Percentiles rank a stretch among this genome's conserved stretches.
phyloP scores from a whole-genome alignment of 2,329 filamentous ascomycete genomes.

The Penicillium fuscoglaucum region DNA sequence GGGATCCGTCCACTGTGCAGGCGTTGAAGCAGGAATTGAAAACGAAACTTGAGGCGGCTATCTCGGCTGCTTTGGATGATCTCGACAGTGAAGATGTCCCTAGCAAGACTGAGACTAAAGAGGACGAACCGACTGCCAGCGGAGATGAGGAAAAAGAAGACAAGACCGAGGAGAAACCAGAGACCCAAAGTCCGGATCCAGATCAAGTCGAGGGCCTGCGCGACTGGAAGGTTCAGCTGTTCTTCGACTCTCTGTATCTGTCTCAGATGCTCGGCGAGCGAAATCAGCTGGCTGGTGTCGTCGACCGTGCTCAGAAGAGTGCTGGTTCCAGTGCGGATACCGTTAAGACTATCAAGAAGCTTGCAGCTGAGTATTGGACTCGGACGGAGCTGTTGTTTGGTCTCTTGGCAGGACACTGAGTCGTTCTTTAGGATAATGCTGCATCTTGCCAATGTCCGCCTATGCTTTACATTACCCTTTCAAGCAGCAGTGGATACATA shows the following conservation, averaged over 20 bases:
- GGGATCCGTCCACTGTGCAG: constrained; percentile 68
- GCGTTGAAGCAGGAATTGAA: constrained; percentile 62
- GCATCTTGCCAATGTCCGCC: neutral
- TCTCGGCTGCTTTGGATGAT: constrained; percentile 26
- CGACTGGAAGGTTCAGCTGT: constrained; percentile 41
- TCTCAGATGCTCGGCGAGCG: constrained; percentile 27
- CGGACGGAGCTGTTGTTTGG: constrained; percentile 80
- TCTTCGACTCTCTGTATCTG: constrained; percentile 41
- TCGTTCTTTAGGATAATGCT: neutral
- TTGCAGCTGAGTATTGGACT: constrained; percentile 76
- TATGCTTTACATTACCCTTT: neutral
- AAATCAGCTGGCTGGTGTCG: constrained; percentile 49
- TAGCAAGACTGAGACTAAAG: neutral
- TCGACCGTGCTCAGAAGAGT: constrained; percentile 48
- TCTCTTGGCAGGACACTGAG: constrained; percentile 54
- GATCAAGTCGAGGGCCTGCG: constrained; percentile 17
- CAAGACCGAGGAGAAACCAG: neutral
- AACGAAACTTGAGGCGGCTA: constrained; percentile 45
- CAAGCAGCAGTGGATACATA: neutral
- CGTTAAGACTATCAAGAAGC: constrained; percentile 59
- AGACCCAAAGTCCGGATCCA: neutral
- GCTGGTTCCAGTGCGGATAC: constrained; percentile 53
- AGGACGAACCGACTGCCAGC: neutral
- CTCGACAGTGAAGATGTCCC: constrained; percentile 15
- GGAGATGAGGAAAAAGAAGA: constrained; percentile 8